Percentiles rank a stretch among this genome's conserved stretches.
phyloP scores from a whole-genome alignment of 176 grass and related monocot species.

The Rhynchospora tenuis region DNA sequence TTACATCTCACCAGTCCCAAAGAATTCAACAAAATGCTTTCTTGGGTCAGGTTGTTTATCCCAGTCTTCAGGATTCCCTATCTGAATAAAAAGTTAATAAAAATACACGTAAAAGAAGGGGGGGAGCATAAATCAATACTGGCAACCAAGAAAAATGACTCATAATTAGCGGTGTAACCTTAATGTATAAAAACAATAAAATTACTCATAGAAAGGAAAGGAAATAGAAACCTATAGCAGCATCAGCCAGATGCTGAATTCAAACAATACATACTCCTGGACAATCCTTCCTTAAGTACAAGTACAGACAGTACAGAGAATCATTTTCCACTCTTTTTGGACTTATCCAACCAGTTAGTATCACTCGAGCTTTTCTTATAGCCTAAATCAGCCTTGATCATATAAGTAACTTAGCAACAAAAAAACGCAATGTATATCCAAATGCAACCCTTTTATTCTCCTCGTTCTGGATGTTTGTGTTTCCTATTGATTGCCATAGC shows the following conservation, averaged over 20 bases:
- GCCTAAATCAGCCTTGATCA: not conserved
- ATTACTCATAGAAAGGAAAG: not conserved
- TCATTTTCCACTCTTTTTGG: not conserved
- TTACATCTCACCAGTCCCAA: constrained; percentile 88
- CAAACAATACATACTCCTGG: not conserved
- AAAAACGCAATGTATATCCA: not conserved
- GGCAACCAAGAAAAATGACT: not conserved
- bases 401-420: not conserved
- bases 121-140: not conserved
- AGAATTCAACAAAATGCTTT: constrained; percentile 92
- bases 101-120: not conserved
- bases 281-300: not conserved
- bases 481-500: not conserved
- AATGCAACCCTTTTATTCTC: not conserved
- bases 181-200: not conserved
- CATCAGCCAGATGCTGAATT: not conserved
- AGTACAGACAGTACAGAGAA: not conserved
- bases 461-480: not conserved
- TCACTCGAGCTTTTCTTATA: not conserved
- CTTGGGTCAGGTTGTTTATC: constrained; percentile 33
- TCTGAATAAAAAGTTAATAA: constrained; percentile 42
- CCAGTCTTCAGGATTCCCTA: constrained; percentile 78
- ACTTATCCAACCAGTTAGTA: not conserved
- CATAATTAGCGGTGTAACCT: not conserved
- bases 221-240: not conserved